Percentiles rank a stretch among this genome's conserved stretches.
phyloP scores from a whole-genome alignment of 2,329 filamentous ascomycete genomes.

The Pestalotiopsis sp. region DNA sequence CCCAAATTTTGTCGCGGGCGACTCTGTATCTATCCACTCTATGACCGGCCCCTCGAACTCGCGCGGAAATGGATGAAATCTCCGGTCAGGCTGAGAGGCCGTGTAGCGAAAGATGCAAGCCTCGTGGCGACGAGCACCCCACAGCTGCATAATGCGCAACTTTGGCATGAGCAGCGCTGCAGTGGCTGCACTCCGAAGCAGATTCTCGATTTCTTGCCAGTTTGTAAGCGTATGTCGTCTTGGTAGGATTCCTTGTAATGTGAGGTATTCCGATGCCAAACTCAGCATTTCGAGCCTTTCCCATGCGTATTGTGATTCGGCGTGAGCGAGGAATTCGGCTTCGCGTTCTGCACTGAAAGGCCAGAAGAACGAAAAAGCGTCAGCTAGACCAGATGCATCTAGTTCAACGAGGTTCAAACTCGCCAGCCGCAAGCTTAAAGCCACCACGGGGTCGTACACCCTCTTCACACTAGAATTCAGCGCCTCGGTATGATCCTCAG shows the following conservation, averaged over 20 bases:
- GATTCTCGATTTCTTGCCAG: background rate
- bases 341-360: background rate
- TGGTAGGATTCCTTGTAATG: background rate
- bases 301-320: background rate
- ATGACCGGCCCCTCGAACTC: background rate
- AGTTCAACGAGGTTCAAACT: background rate
- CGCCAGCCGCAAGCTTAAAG: background rate
- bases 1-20: background rate
- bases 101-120: background rate
- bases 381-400: background rate
- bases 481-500: background rate
- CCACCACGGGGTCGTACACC: background rate
- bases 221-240: background rate
- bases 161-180: background rate
- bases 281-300: background rate
- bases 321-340: background rate
- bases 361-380: background rate
- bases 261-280: background rate
- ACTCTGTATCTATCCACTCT: background rate
- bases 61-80: too few species aligned
- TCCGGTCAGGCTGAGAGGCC: background rate
- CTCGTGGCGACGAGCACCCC: background rate
- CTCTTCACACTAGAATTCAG: background rate
- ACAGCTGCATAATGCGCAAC: background rate
- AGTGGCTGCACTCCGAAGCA: background rate